Evolutionary conservation across 352 stramenopile species (phyloP).

Genomic region (Pythium pyrilobum): DNA sequence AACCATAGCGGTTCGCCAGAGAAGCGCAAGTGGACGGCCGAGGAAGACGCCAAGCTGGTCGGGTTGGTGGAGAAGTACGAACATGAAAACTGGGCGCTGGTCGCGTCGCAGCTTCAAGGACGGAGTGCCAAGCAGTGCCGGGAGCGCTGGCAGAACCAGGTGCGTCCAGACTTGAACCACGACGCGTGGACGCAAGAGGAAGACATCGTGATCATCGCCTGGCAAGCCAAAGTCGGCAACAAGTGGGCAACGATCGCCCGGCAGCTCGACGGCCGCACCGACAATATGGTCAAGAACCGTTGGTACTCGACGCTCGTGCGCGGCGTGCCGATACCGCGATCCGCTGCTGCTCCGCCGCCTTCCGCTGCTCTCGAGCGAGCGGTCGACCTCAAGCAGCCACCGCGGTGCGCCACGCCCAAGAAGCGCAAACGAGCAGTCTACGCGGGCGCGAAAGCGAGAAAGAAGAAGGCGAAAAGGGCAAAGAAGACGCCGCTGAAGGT

Average conservation of each 20-base stretch:
- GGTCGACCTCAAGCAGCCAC: too few species aligned
- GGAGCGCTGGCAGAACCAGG: conserved; percentile 32
- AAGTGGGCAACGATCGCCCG: conserved; percentile 49
- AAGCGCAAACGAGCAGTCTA: neutral
- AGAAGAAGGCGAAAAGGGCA: neutral
- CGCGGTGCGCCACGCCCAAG: neutral
- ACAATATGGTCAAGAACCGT: conserved; percentile 62
- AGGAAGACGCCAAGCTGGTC: conserved; percentile 42
- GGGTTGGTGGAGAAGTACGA: conserved; percentile 37
- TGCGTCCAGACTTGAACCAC: conserved; percentile 24
- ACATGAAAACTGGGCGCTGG: conserved; percentile 42
- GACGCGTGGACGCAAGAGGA: conserved; percentile 18
- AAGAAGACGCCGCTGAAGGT: too few species aligned
- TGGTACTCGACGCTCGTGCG: conserved; percentile 29
- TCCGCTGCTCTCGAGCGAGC: too few species aligned
- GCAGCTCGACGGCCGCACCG: conserved; percentile 32
- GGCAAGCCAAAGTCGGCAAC: conserved; percentile 31
- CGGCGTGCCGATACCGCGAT: neutral
- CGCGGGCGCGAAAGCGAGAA: neutral
- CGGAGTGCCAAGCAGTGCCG: conserved; percentile 72
- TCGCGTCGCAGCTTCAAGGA: conserved; percentile 49
- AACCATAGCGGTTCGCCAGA: conserved; percentile 14
- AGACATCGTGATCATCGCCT: conserved; percentile 15
- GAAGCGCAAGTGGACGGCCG: conserved; percentile 30
- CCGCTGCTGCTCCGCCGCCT: neutral